phyloP scores from a whole-genome alignment of 2,329 filamentous ascomycete genomes.

The Fonsecaea erecta region DNA sequence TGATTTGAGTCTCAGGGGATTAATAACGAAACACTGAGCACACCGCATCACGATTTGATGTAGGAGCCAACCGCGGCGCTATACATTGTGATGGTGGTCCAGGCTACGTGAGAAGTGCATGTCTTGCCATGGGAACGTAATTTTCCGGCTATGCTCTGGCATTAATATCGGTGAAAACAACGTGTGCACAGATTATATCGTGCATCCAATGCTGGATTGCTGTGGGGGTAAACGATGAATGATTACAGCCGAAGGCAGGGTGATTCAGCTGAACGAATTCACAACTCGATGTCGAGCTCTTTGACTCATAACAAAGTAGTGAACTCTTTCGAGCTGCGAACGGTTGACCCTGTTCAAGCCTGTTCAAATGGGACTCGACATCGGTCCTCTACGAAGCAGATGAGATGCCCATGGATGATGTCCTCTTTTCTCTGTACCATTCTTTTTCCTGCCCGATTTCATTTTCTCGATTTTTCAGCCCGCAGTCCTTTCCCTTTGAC shows the following conservation, averaged over 20 bases:
- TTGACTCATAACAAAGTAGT: neutral
- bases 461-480: neutral
- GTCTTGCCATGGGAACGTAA: neutral
- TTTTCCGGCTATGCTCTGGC: neutral
- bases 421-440: neutral
- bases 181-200: neutral
- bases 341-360: neutral
- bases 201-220: neutral
- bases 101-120: neutral
- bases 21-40: constrained; percentile 62
- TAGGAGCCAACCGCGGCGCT: neutral
- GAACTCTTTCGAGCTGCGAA: neutral
- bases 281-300: neutral
- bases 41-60: neutral
- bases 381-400: neutral
- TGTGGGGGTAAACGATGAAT: neutral
- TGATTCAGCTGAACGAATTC: neutral
- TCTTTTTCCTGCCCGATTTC: neutral
- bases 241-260: neutral
- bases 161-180: neutral
- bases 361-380: neutral
- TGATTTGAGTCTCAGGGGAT: constrained; percentile 83
- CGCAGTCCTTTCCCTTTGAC: neutral
- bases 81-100: neutral
- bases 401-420: neutral